Conservation (phyloP, 2,329 filamentous ascomycete genomes). For the Colletotrichum viniferum region DNA sequence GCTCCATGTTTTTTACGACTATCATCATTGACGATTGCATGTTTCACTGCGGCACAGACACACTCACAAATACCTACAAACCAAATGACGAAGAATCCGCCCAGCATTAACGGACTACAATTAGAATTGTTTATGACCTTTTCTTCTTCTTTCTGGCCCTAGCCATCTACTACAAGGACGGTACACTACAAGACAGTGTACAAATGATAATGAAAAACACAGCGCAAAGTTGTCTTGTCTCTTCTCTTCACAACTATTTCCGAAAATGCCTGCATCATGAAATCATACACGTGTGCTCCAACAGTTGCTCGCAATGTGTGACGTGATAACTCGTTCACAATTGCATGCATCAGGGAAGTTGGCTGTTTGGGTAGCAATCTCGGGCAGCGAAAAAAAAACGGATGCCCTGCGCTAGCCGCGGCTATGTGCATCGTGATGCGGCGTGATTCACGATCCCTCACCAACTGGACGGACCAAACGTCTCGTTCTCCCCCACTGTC, state of each 20-base stretch:
- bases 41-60: not conserved
- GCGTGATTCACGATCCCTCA: slow-evolving; percentile 20
- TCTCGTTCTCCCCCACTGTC: slow-evolving; percentile 26
- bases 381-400: slow-evolving; percentile 4
- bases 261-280: not conserved
- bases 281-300: not conserved
- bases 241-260: not conserved
- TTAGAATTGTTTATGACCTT: slow-evolving; percentile 13
- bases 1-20: slow-evolving; percentile 1
- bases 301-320: not conserved
- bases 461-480: slow-evolving; percentile 37
- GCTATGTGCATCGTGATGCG: slow-evolving; percentile 7
- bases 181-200: not conserved
- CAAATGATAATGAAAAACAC: not conserved
- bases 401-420: not conserved
- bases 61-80: not conserved
- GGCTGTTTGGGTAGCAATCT: slow-evolving; percentile 1
- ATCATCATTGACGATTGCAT: slow-evolving; percentile 13
- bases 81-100: slow-evolving; percentile 20
- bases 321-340: not conserved
- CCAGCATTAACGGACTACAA: slow-evolving; percentile 18
- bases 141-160: not conserved
- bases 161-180: not conserved
- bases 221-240: not conserved
- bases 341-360: not conserved